Conservation (phyloP, 345 rosid species). For the Toxicodendron radicans region DNA sequence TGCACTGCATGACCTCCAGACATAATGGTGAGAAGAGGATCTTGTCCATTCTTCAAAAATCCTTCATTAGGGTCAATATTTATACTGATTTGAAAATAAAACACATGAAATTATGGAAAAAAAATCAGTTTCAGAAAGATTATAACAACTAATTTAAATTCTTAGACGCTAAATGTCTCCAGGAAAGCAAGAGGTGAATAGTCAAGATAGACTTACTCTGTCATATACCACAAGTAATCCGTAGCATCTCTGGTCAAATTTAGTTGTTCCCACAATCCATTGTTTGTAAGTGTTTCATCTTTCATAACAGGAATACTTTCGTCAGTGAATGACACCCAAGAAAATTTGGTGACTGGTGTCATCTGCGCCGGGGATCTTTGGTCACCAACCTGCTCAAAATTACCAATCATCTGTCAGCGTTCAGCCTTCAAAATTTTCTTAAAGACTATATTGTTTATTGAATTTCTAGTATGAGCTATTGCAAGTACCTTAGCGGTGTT, state of each 20-base stretch:
- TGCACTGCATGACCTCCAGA: conserved; percentile 86
- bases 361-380: conserved; percentile 63
- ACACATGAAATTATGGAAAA: background rate
- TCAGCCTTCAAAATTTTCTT: background rate
- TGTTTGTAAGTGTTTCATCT: conserved; percentile 38
- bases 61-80: conserved; percentile 53
- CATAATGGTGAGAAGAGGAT: conserved; percentile 54
- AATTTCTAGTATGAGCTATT: background rate
- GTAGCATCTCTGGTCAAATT: conserved; percentile 70
- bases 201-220: conserved; percentile 63
- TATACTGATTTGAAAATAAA: conserved; percentile 43
- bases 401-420: background rate
- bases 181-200: background rate
- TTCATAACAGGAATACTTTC: conserved; percentile 51
- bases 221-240: conserved; percentile 93
- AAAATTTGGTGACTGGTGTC: conserved; percentile 48
- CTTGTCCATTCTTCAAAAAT: conserved; percentile 63
- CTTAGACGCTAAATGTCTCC: background rate
- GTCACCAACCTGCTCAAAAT: conserved; percentile 48
- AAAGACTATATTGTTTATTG: background rate
- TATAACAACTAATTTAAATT: background rate
- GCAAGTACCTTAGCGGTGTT: conserved; percentile 74
- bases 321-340: conserved; percentile 82
- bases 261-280: conserved; percentile 78
- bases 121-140: conserved; percentile 10